Evolutionary conservation across 371 early-diverging fungal species (phyloP).

Genomic region (Mucor racemosus): DNA sequence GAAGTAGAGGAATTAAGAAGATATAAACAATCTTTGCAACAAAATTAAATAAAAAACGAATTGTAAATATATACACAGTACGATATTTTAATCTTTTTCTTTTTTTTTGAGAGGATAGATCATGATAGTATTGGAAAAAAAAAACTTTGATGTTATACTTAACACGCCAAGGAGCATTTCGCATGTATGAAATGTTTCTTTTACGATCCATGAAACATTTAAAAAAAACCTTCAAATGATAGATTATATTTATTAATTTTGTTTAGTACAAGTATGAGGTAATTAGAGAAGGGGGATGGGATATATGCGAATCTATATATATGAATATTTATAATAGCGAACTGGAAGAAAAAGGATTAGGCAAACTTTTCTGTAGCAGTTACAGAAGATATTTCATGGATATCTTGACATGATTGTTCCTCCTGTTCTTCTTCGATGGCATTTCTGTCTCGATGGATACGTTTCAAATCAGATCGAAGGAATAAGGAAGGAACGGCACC

Average conservation of each 20-base stretch:
- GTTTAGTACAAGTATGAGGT: conserved; percentile 3
- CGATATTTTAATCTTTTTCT: not conserved
- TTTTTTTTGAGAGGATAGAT: too few relatives aligned
- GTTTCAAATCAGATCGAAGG: conserved; percentile 36
- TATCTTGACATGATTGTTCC: not conserved
- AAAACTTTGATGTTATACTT: too few relatives aligned
- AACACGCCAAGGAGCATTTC: too few relatives aligned
- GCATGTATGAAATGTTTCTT: too few relatives aligned
- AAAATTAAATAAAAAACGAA: conserved; percentile 9
- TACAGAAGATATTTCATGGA: not conserved
- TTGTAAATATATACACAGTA: conserved; percentile 14
- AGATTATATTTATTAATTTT: too few relatives aligned
- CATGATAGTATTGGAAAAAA: too few relatives aligned
- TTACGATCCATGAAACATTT: too few relatives aligned
- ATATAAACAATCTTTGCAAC: conserved; percentile 35
- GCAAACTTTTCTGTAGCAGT: not conserved
- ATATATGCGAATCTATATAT: not conserved
- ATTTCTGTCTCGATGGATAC: conserved; percentile 15
- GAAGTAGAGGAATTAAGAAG: conserved; percentile 57
- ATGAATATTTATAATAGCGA: not conserved
- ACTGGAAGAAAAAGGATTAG: not conserved
- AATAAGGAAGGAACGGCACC: conserved; percentile 41
- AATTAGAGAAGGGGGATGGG: not conserved
- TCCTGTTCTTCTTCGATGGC: not conserved
- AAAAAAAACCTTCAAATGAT: too few relatives aligned